Evolutionary conservation across 176 grass and related monocot genomes (phyloP).

Genomic region (Lolium multiflorum): DNA sequence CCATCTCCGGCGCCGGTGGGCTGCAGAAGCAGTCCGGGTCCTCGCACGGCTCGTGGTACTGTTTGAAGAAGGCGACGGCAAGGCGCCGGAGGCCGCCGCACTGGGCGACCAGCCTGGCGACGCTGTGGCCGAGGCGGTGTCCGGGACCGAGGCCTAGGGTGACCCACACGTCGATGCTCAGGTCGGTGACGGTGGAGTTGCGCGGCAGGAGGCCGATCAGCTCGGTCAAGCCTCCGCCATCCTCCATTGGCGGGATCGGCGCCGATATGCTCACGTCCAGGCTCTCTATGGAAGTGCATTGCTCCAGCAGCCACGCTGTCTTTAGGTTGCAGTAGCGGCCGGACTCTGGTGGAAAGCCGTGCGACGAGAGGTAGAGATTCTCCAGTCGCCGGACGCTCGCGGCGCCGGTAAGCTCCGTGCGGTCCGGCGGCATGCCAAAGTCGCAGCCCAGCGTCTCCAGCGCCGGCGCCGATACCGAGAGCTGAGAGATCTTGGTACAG

Average conservation of each 20-base stretch:
- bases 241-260: neutral
- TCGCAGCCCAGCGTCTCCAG: neutral
- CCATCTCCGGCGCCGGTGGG: neutral
- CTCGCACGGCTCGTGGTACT: neutral
- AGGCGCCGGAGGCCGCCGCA: neutral
- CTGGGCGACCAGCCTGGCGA: slow-evolving; percentile 12
- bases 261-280: neutral
- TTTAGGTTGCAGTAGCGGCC: neutral
- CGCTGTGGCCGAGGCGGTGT: slow-evolving; percentile 1
- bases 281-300: neutral
- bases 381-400: neutral
- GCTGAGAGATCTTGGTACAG: neutral
- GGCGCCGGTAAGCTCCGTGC: neutral
- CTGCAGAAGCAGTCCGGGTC: slow-evolving; percentile 13
- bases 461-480: neutral
- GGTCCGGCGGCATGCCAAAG: neutral
- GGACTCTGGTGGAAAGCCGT: neutral
- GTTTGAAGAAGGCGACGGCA: neutral
- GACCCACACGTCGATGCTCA: slow-evolving; percentile 1
- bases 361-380: neutral
- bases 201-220: slow-evolving; percentile 1
- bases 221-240: neutral
- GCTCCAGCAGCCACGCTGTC: neutral
- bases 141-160: neutral
- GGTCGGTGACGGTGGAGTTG: neutral